Conservation (phyloP, 257 asterid genomes). For the Fraxinus cuspidata region DNA sequence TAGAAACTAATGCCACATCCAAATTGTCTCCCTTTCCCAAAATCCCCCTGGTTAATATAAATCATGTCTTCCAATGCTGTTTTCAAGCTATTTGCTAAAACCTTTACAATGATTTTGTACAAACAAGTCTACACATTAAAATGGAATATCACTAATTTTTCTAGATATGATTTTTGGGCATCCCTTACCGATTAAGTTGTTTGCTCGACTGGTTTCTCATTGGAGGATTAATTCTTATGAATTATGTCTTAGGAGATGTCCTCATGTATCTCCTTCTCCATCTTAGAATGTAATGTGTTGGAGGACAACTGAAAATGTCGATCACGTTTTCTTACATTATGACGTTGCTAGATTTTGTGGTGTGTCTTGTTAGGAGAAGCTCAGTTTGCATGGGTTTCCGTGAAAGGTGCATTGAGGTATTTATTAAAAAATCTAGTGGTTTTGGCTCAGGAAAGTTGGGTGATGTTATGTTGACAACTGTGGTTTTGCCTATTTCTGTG, state of each 20-base stretch:
- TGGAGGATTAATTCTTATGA: not conserved
- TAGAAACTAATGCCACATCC: not conserved
- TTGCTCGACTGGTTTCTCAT: not conserved
- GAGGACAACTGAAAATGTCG: not conserved
- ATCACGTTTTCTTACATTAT: not conserved
- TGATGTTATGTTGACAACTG: not conserved
- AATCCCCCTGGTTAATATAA: not conserved
- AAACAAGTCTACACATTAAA: not conserved
- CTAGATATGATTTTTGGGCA: not conserved
- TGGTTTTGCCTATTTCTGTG: not conserved
- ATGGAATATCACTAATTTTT: not conserved
- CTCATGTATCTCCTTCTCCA: not conserved
- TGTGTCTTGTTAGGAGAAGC: not conserved
- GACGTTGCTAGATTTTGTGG: not conserved
- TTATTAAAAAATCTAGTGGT: not conserved
- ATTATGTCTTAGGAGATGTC: not conserved
- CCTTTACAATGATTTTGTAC: not conserved
- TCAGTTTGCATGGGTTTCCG: not conserved
- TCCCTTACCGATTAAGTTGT: not conserved
- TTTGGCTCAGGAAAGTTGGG: not conserved
- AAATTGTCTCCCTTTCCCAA: not conserved
- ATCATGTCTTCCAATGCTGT: not conserved
- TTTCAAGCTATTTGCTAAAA: not conserved
- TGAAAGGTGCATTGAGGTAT: not conserved
- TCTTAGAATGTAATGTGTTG: not conserved